phyloP scores from a whole-genome alignment of 139 green algal genomes.

The Trebouxia sp. region DNA sequence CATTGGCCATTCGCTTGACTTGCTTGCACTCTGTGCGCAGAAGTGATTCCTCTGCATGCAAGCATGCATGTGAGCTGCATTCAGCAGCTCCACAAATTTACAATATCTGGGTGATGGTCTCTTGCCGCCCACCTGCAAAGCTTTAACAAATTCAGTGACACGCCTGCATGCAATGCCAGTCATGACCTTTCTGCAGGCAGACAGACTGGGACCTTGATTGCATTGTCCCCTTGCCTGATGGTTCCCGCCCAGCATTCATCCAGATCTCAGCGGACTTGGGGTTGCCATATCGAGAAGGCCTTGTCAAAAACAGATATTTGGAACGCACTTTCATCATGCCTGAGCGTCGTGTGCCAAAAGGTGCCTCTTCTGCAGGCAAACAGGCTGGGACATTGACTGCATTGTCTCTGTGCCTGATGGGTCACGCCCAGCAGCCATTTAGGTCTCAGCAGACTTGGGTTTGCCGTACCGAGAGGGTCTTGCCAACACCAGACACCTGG shows the following conservation, averaged over 20 bases:
- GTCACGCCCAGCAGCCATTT: constrained; percentile 84
- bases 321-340: constrained; percentile 99
- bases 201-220: constrained; percentile 89
- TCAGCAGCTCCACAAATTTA: too few species aligned
- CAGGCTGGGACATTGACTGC: constrained; percentile 88
- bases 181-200: constrained; percentile 53
- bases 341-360: constrained; percentile 84
- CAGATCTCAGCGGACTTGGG: constrained; percentile 78
- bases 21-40: too few species aligned
- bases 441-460: constrained; percentile 74
- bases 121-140: too few species aligned
- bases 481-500: constrained; percentile 62
- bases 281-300: constrained; percentile 93
- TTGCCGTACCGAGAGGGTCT: constrained; percentile 94
- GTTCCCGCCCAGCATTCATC: constrained; percentile 86
- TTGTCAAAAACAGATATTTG: constrained; percentile 98
- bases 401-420: constrained; percentile 94
- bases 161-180: too few species aligned
- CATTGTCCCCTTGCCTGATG: constrained; percentile 92
- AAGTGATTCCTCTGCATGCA: too few species aligned
- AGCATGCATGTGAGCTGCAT: too few species aligned
- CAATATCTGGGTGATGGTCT: too few species aligned
- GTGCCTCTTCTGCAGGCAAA: constrained; percentile 45
- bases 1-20: too few species aligned
- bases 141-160: too few species aligned